These are phyloP conservation scores for Solanum megistacrolobum DNA, from an alignment of 257 asterid genomes.

Conservation along the genomic window DNA sequence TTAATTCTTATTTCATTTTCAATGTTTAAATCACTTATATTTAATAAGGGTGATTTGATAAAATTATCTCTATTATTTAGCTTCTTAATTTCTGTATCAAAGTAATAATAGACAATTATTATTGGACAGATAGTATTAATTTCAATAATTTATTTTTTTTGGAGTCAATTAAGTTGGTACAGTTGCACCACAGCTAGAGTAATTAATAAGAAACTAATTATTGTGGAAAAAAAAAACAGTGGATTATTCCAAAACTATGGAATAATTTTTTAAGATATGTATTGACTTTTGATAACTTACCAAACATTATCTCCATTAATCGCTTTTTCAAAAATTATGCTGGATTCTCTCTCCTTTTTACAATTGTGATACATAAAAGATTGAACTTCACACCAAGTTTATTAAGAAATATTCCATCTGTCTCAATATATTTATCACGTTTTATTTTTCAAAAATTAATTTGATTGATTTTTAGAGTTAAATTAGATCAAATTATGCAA, in stretches of 20 bases:
- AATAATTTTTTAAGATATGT: background rate
- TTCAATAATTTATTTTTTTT: background rate
- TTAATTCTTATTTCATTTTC: too few relatives aligned
- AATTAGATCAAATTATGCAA: too few relatives aligned
- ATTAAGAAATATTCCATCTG: background rate
- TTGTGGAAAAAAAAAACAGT: background rate
- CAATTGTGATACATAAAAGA: background rate
- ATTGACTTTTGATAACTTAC: background rate
- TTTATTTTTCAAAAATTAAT: too few relatives aligned
- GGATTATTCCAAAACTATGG: background rate
- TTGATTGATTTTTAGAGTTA: too few relatives aligned
- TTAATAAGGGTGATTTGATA: too few relatives aligned
- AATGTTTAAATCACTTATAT: too few relatives aligned
- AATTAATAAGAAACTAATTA: background rate
- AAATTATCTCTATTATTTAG: too few relatives aligned
- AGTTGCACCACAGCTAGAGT: background rate
- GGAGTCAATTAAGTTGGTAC: background rate
- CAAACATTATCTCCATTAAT: background rate
- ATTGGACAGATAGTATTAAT: background rate
- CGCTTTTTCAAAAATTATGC: background rate
- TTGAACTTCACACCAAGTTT: background rate
- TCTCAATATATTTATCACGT: background rate
- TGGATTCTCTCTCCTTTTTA: background rate
- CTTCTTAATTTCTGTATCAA: too few relatives aligned
- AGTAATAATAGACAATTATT: too few relatives aligned